Base-by-base conservation (phyloP, 305 asterid genomes). In the Fraxinus floribunda region DNA sequence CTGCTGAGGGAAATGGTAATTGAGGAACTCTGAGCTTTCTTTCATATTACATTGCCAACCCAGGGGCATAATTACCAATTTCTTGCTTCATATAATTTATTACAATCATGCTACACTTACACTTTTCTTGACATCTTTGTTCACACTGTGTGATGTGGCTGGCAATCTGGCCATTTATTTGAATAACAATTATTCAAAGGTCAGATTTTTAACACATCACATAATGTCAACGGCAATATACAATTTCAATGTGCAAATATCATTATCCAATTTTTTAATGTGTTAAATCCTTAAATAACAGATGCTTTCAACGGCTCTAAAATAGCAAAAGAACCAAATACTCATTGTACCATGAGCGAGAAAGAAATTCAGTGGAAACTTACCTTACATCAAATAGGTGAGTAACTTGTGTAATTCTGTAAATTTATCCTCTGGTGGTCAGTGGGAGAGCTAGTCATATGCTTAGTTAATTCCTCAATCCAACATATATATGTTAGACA, bases 381-480 rank as follows among this genome's bases (percentile, higher is more conserved):
- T 84, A 89, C 95, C 10, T 86, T 95, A 77, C 98, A 95, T 86
- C 98, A 95, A 85, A 95, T 93, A 90, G 99, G 98, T 93, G 81
- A 22, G 92, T 87, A 6, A 30, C 41, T 13, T 57, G 2, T 34
- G 13, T 15, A 22, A 1, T 34, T 34, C 30, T 79, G 16, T 55
- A 30, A 41, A 46, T 32, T 64, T 81, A 64, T 49, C 60, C 44
- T 32, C 41, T 6, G 22, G 7, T 66, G 35, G 7, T 11, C 35
- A 0, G 73, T 66, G 36, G n/a, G n/a, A 66, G 34, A 66, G 73
- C 36, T 22, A 66, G 18, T 66, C 30, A 24, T 66, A 9, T 66
- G n/a, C 34, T 66, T 66, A 66, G 36, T 11, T 3, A 4, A 11
- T 66, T 62, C 73, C 36, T 24, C 70, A 20, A 0, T 60, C 9